Conservation (phyloP, 2,329 filamentous ascomycete species). For the Neocucurbitaria cava region DNA sequence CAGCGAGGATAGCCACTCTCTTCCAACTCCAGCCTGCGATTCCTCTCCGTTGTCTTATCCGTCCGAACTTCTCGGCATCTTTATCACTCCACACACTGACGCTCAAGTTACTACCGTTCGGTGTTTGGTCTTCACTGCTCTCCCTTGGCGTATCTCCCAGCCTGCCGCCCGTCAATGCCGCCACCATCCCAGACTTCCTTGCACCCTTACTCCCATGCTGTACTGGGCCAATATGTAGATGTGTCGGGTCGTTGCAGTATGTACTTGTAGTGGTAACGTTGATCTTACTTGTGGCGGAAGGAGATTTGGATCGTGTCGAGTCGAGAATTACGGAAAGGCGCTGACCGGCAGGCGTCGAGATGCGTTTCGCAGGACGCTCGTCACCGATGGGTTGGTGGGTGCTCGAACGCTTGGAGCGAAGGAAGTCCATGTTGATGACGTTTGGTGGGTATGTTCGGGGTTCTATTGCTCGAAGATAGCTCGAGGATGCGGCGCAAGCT, state of each 20-base stretch:
- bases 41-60: slow-evolving; percentile 27
- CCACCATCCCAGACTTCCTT: slow-evolving; percentile 27
- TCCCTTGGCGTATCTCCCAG: slow-evolving; percentile 40
- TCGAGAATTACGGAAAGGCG: slow-evolving; percentile 52
- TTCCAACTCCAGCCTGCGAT: slow-evolving; percentile 49
- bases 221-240: slow-evolving; percentile 30
- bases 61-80: slow-evolving; percentile 41
- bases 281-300: slow-evolving; percentile 30
- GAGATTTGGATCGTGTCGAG: slow-evolving; percentile 24
- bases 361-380: slow-evolving; percentile 48
- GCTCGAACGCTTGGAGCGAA: slow-evolving; percentile 28
- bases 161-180: slow-evolving; percentile 27
- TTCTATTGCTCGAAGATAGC: neutral
- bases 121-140: slow-evolving; percentile 34
- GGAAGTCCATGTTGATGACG: slow-evolving; percentile 31
- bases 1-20: slow-evolving; percentile 44
- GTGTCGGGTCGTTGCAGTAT: slow-evolving; percentile 37
- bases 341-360: slow-evolving; percentile 52
- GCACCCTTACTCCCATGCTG: slow-evolving; percentile 23
- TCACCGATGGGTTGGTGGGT: slow-evolving; percentile 32
- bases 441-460: neutral
- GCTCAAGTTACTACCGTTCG: slow-evolving; percentile 38
- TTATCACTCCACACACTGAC: slow-evolving; percentile 48
- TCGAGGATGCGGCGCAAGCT: slow-evolving; percentile 7
- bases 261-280: slow-evolving; percentile 36